Conservation (phyloP, 148 eudicot species). For the Fagopyrum tataricum region DNA sequence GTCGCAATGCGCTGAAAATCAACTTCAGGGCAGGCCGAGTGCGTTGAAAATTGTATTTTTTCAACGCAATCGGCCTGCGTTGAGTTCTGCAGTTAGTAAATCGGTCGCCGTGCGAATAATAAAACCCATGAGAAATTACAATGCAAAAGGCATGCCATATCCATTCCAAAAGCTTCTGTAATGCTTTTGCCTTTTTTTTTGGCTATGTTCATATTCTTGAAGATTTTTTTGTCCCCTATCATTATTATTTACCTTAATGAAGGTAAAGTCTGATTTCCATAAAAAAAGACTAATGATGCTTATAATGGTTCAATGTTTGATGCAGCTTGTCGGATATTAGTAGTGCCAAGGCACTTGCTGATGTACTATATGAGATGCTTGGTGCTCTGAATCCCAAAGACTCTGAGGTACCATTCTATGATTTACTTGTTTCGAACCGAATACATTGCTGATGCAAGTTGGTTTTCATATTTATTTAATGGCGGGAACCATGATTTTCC, state of each 20-base stretch:
- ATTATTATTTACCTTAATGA: not conserved
- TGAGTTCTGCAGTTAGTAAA: too few species aligned
- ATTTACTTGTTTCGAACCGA: not conserved
- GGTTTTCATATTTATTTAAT: not conserved
- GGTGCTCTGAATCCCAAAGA: constrained; percentile 61
- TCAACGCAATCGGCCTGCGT: too few species aligned
- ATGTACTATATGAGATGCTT: constrained; percentile 75
- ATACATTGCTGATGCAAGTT: not conserved
- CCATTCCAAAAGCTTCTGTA: not conserved
- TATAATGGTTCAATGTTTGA: constrained; percentile 2
- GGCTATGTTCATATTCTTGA: not conserved
- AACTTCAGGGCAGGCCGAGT: too few species aligned
- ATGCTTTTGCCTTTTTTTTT: not conserved
- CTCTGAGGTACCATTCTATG: constrained; percentile 31
- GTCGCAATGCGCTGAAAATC: too few species aligned
- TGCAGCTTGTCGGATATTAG: constrained; percentile 65
- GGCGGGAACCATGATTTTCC: not conserved
- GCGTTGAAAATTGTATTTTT: too few species aligned
- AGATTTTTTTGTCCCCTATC: not conserved
- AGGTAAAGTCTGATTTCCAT: not conserved
- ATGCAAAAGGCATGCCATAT: not conserved
- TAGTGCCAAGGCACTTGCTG: constrained; percentile 71
- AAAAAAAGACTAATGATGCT: not conserved
- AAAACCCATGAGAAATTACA: not conserved
- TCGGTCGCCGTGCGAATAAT: too few species aligned